These are phyloP conservation scores for Ustilago trichophora DNA, from an alignment of 1,284 basidiomycete species.

Conservation along the genomic window DNA sequence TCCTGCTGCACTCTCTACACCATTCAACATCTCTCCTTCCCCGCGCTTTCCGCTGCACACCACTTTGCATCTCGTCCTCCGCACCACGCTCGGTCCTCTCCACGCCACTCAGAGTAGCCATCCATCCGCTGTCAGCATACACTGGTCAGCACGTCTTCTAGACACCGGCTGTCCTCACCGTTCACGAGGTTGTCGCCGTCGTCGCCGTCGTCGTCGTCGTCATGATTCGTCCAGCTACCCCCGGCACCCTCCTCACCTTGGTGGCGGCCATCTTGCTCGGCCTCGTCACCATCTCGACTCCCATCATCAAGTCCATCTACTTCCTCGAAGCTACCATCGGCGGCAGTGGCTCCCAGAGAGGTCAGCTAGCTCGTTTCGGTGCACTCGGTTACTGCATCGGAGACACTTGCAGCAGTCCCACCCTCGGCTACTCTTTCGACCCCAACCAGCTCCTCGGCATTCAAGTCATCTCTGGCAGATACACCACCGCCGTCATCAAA, in stretches of 20 bases:
- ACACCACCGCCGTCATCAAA: conserved; percentile 53
- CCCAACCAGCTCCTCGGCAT: conserved; percentile 59
- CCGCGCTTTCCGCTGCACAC: conserved; percentile 1
- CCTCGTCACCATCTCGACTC: conserved; percentile 56
- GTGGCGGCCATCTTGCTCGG: conserved; percentile 54
- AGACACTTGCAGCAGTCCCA: conserved; percentile 35
- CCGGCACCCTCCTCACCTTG: conserved; percentile 55
- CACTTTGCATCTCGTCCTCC: conserved; percentile 6
- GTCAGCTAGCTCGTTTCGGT: conserved; percentile 44
- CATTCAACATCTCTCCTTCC: conserved; percentile 16
- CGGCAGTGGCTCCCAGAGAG: conserved; percentile 32
- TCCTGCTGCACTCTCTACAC: neutral
- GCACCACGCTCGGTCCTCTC: neutral
- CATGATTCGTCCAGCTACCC: conserved; percentile 51
- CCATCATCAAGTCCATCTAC: conserved; percentile 58
- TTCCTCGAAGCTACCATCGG: conserved; percentile 54
- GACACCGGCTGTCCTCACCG: neutral
- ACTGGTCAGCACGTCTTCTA: neutral
- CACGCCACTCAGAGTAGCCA: neutral
- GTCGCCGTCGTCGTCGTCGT: neutral
- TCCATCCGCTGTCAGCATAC: conserved; percentile 1
- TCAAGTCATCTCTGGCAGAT: conserved; percentile 37
- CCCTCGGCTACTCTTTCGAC: conserved; percentile 56
- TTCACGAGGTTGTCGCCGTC: too few relatives aligned
- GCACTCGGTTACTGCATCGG: conserved; percentile 54